Conservation (phyloP, 345 rosid genomes). For the Aurinia saxatilis region DNA sequence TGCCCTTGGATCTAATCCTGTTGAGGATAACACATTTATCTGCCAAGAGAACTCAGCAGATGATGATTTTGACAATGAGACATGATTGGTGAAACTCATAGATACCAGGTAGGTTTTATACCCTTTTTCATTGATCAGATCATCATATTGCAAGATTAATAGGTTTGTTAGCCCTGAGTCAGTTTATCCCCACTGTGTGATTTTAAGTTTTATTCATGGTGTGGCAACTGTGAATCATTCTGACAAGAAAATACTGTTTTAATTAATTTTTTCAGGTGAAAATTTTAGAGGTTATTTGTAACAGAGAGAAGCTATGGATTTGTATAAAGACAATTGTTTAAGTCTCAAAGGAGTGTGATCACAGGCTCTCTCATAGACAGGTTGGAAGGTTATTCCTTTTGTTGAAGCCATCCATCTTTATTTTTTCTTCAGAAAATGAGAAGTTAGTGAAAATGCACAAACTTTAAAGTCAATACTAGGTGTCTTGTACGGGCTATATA, state of each 20-base stretch:
- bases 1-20: constrained; percentile 38
- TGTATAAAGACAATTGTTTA: constrained; percentile 17
- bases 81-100: constrained; percentile 41
- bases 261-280: constrained; percentile 18
- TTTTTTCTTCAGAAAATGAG: too few relatives aligned
- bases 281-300: neutral
- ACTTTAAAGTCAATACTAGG: neutral
- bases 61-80: constrained; percentile 80
- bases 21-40: constrained; percentile 48
- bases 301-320: constrained; percentile 12
- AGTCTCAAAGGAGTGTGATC: constrained; percentile 15
- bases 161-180: neutral
- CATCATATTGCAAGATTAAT: neutral
- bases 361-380: constrained; percentile 4
- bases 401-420: neutral
- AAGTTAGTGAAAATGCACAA: neutral
- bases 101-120: constrained; percentile 40
- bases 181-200: neutral
- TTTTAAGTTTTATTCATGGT: neutral
- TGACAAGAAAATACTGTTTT: neutral
- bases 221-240: constrained; percentile 7
- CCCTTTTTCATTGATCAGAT: neutral
- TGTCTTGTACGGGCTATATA: too few relatives aligned
- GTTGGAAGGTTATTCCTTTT: constrained; percentile 16
- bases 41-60: constrained; percentile 85